A percentile compares a stretch with the other conserved stretches of the same genome.
Conservation (phyloP, 192 early-diverging fungal species). For the Backusella psychrophila region DNA sequence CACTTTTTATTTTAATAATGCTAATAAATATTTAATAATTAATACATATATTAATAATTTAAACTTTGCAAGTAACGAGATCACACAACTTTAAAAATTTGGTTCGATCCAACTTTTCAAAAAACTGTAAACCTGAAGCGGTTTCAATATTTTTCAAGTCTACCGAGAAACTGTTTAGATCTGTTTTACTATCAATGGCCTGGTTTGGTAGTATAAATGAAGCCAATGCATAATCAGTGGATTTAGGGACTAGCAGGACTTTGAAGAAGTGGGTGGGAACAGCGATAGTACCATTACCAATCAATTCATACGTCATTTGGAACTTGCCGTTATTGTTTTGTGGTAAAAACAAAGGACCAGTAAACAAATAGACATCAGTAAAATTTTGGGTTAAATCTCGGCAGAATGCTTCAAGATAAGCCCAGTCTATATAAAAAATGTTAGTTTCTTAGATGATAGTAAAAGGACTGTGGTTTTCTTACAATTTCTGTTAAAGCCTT, state of each 20-base stretch:
- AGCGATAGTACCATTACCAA: conserved; percentile 34
- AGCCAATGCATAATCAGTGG: conserved; percentile 44
- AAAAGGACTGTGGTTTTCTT: background rate
- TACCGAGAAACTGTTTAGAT: conserved; percentile 61
- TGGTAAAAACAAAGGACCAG: conserved; percentile 56
- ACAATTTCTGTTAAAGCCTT: conserved; percentile 55
- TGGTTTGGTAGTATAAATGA: conserved; percentile 85
- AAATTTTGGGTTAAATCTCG: conserved; percentile 42
- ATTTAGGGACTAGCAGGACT: conserved; percentile 20
- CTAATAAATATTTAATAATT: background rate
- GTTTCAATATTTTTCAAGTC: conserved; percentile 68
- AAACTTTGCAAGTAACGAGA: conserved; percentile 14
- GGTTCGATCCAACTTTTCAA: conserved; percentile 23
- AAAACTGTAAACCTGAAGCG: conserved; percentile 66
- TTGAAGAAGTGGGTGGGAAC: conserved; percentile 68
- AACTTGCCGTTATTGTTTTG: conserved; percentile 5
- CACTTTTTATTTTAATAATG: background rate
- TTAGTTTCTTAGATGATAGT: background rate
- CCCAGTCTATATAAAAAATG: conserved; percentile 42
- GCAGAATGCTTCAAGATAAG: conserved; percentile 49
- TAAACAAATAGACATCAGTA: conserved; percentile 52
- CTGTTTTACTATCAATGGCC: conserved; percentile 53
- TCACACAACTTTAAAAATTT: conserved; percentile 9
- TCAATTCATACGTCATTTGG: conserved; percentile 11
- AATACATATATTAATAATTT: background rate